phyloP scores from a whole-genome alignment of 2,329 filamentous ascomycete species.

The Hypoxylon rubiginosum region DNA sequence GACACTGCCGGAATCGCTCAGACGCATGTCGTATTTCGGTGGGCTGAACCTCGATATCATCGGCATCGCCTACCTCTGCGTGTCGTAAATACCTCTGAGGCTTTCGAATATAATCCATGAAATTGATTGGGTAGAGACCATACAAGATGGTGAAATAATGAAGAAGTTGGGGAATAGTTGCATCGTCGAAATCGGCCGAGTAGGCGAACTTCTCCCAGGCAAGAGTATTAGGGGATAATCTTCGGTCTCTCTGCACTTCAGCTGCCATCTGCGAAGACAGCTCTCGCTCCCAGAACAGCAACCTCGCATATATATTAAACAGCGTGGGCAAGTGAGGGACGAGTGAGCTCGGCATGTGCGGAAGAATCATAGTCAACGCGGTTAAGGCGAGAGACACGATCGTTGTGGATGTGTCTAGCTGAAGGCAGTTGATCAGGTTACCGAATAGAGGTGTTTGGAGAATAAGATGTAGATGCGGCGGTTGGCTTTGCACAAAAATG shows the following conservation, averaged over 20 bases:
- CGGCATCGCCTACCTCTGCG: slow-evolving; percentile 75
- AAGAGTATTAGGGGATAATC: slow-evolving; percentile 50
- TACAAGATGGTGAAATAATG: slow-evolving; percentile 87
- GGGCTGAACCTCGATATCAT: slow-evolving; percentile 83
- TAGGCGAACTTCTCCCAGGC: slow-evolving; percentile 76
- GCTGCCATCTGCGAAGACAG: slow-evolving; percentile 57
- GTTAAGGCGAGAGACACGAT: slow-evolving; percentile 82
- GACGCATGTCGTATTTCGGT: slow-evolving; percentile 82
- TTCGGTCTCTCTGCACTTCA: slow-evolving; percentile 57
- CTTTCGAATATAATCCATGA: slow-evolving; percentile 88
- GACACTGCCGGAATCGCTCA: slow-evolving; percentile 78
- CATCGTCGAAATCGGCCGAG: slow-evolving; percentile 72
- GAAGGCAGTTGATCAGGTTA: slow-evolving; percentile 79
- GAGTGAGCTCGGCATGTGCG: slow-evolving; percentile 81
- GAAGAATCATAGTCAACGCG: slow-evolving; percentile 83
- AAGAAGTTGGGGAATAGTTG: slow-evolving; percentile 74
- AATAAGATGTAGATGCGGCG: slow-evolving; percentile 83
- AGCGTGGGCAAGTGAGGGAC: slow-evolving; percentile 77
- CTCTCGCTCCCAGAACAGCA: slow-evolving; percentile 82
- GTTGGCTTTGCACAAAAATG: slow-evolving; percentile 79
- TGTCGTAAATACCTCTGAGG: slow-evolving; percentile 83
- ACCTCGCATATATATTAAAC: slow-evolving; percentile 84
- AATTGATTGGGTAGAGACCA: slow-evolving; percentile 86
- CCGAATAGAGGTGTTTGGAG: slow-evolving; percentile 79
- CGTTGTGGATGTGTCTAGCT: slow-evolving; percentile 82